Evolutionary conservation across 2,329 filamentous ascomycete species (phyloP).

Genomic region (Calonectria fujianensis): DNA sequence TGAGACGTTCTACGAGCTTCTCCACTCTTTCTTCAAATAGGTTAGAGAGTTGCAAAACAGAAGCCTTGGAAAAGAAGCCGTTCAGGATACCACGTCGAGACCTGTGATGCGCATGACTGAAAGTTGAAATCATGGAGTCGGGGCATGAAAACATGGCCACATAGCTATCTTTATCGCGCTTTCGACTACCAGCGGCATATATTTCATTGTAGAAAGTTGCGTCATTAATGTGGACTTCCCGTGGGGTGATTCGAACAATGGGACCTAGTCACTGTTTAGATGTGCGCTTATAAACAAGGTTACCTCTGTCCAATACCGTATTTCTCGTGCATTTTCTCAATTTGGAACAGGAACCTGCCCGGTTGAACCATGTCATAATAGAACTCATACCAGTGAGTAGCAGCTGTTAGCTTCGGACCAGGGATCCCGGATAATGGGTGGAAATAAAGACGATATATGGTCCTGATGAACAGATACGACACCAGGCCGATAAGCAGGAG

Average conservation of each 20-base stretch:
- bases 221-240: background rate
- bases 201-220: background rate
- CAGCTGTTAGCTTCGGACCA: background rate
- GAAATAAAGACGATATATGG: conserved; percentile 5
- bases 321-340: conserved; percentile 2
- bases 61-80: background rate
- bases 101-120: background rate
- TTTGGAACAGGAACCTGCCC: background rate
- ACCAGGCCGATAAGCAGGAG: background rate
- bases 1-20: background rate
- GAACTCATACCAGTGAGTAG: background rate
- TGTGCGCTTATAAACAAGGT: background rate
- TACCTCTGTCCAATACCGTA: background rate
- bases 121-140: background rate
- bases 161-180: background rate
- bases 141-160: background rate
- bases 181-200: background rate
- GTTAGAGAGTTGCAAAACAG: background rate
- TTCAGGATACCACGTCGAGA: background rate
- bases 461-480: background rate
- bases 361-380: background rate
- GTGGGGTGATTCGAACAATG: background rate
- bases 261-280: background rate
- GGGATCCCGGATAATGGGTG: background rate
- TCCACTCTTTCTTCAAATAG: background rate